A percentile compares a stretch with the other conserved stretches of the same genome.
These are phyloP conservation scores for Pterulicium gracile DNA, from an alignment of 1,284 basidiomycete species.

Conservation along the genomic window DNA sequence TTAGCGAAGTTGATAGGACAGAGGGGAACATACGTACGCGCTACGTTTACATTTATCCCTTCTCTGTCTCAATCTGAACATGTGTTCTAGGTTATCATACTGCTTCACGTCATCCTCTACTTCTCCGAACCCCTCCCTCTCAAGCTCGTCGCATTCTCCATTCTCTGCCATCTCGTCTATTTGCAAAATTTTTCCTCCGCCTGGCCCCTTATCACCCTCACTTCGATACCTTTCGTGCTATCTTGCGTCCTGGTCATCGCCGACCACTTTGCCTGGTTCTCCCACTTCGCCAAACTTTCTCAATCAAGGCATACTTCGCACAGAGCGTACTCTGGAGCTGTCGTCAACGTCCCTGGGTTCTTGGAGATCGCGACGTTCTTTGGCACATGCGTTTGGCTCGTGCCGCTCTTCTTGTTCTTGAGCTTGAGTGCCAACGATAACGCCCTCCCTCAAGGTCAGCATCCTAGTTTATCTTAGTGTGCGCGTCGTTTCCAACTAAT, in stretches of 20 bases:
- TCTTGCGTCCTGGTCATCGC: constrained; percentile 76
- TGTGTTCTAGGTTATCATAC: constrained; percentile 59
- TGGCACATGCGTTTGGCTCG: constrained; percentile 86
- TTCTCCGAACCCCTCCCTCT: constrained; percentile 74
- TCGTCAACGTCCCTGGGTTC: constrained; percentile 48
- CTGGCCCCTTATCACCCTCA: constrained; percentile 88
- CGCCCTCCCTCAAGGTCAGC: constrained; percentile 51
- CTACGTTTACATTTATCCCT: constrained; percentile 3
- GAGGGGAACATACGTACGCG: constrained; percentile 77
- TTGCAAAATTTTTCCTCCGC: constrained; percentile 80
- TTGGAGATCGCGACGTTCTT: constrained; percentile 90
- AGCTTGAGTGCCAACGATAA: constrained; percentile 94
- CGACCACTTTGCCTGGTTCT: constrained; percentile 94
- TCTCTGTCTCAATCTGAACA: constrained; percentile 6
- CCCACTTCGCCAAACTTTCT: constrained; percentile 72
- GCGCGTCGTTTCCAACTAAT: too few species aligned
- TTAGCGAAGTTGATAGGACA: constrained; percentile 73
- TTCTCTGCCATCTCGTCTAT: constrained; percentile 78
- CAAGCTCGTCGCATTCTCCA: constrained; percentile 64
- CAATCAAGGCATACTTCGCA: constrained; percentile 29
- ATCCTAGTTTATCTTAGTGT: too few species aligned
- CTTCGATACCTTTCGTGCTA: constrained; percentile 71
- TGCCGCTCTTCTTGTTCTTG: constrained; percentile 84
- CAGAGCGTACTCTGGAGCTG: constrained; percentile 30
- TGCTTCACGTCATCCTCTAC: constrained; percentile 68